Percentiles rank a stretch among this genome's conserved stretches.
Conservation (phyloP, 768 basidiomycete species). For the Glaciozyma martinii region DNA sequence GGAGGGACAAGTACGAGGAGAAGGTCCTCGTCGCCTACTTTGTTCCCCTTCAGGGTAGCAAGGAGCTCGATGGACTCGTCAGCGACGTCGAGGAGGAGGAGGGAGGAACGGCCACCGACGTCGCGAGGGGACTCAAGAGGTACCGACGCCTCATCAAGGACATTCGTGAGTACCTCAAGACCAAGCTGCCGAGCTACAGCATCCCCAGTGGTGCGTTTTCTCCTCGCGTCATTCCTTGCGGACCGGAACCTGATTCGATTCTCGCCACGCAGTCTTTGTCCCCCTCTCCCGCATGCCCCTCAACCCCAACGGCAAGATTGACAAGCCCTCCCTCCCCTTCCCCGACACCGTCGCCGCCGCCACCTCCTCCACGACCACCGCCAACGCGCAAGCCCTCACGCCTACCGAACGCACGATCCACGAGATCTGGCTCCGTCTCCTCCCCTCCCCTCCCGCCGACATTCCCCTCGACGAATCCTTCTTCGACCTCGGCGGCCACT, state of each 20-base stretch:
- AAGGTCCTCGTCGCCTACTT: slow-evolving; percentile 97
- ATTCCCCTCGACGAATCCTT: slow-evolving; percentile 88
- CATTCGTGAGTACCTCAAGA: slow-evolving; percentile 89
- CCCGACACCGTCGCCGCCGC: slow-evolving; percentile 77
- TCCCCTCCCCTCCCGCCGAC: slow-evolving; percentile 55
- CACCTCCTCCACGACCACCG: slow-evolving; percentile 38
- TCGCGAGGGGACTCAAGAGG: slow-evolving; percentile 67
- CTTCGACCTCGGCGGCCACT: slow-evolving; percentile 97
- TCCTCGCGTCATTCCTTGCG: not conserved
- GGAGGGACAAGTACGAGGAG: slow-evolving; percentile 97
- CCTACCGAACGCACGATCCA: slow-evolving; percentile 73
- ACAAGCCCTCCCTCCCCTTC: slow-evolving; percentile 96
- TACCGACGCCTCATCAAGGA: slow-evolving; percentile 85
- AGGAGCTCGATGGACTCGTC: slow-evolving; percentile 57
- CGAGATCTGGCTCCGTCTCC: slow-evolving; percentile 70
- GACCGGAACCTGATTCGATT: not conserved
- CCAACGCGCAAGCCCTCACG: slow-evolving; percentile 44
- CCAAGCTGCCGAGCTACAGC: slow-evolving; percentile 89
- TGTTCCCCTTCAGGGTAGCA: slow-evolving; percentile 65
- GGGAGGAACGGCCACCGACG: slow-evolving; percentile 51
- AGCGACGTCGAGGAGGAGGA: slow-evolving; percentile 50
- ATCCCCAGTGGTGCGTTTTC: slow-evolving; percentile 67
- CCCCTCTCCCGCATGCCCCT: slow-evolving; percentile 91
- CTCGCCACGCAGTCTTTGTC: slow-evolving; percentile 62
- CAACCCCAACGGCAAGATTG: slow-evolving; percentile 98